phyloP scores from a whole-genome alignment of 257 asterid genomes.

The Nicotiana undulata region DNA sequence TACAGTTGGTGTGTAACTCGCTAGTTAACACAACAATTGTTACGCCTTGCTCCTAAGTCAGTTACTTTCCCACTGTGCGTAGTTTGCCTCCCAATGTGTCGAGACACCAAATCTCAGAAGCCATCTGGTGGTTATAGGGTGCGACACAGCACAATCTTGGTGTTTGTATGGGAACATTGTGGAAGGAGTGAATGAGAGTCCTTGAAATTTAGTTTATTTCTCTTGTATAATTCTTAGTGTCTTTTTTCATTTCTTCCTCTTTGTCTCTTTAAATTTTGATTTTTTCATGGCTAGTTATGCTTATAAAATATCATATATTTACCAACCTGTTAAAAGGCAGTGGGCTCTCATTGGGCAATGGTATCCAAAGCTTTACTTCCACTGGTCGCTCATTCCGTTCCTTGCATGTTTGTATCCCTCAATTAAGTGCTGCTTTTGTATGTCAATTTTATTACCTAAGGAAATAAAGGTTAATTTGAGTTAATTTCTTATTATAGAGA shows the following conservation, averaged over 20 bases:
- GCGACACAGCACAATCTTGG: neutral
- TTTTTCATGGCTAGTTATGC: neutral
- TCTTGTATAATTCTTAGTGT: neutral
- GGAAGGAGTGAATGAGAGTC: neutral
- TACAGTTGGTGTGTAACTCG: neutral
- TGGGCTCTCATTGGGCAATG: neutral
- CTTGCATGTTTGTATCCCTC: neutral
- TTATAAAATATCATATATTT: neutral
- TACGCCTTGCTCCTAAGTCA: neutral
- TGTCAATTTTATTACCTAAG: neutral
- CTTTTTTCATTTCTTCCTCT: neutral
- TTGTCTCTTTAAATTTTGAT: neutral
- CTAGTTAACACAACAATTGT: neutral
- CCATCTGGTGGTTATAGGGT: neutral
- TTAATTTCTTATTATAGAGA: neutral
- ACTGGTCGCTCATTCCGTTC: neutral
- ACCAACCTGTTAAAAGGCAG: neutral
- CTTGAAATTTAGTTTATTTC: neutral
- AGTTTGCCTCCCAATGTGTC: neutral
- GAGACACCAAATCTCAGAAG: neutral
- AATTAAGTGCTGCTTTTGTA: neutral
- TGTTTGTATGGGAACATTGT: neutral
- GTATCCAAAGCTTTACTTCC: neutral
- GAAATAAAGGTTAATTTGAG: slow-evolving; percentile 1
- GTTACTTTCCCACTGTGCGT: neutral